phyloP scores from a whole-genome alignment of 331 rosid species.

The Erythrophleum ivorense region DNA sequence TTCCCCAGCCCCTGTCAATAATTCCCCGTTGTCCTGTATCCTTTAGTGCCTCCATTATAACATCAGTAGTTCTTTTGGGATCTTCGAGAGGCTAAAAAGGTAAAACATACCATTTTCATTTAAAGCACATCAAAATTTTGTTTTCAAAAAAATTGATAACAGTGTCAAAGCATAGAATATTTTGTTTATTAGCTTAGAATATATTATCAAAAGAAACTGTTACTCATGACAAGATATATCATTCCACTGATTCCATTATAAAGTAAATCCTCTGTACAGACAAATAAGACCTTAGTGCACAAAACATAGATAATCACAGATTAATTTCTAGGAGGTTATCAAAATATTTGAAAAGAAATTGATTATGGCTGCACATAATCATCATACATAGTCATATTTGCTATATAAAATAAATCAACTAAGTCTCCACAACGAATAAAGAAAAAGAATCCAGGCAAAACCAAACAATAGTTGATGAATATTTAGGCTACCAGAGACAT shows the following conservation, averaged over 20 bases:
- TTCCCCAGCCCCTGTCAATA: constrained; percentile 93
- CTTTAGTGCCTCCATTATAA: constrained; percentile 84
- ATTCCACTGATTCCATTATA: background rate
- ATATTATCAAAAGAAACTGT: constrained; percentile 15
- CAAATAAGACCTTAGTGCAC: background rate
- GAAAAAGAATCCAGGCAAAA: background rate
- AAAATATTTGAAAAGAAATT: constrained; percentile 20
- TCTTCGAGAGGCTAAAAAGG: constrained; percentile 87
- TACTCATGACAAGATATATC: constrained; percentile 22
- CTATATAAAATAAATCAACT: background rate
- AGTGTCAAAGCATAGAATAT: constrained; percentile 17
- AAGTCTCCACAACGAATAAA: background rate
- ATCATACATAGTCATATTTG: background rate
- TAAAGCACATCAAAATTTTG: constrained; percentile 7
- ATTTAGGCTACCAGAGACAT: background rate
- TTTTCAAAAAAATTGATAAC: background rate
- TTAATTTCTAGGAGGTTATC: constrained; percentile 2
- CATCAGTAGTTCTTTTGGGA: constrained; percentile 65
- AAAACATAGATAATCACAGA: background rate
- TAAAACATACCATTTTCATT: constrained; percentile 27
- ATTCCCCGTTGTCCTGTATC: constrained; percentile 86
- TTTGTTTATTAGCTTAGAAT: constrained; percentile 23
- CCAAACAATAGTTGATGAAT: constrained; percentile 1
- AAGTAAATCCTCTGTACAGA: background rate
- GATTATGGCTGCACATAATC: constrained; percentile 9